These are phyloP conservation scores for Sphenostylis stenocarpa DNA, from an alignment of 306 rosid genomes.

Conservation along the genomic window DNA sequence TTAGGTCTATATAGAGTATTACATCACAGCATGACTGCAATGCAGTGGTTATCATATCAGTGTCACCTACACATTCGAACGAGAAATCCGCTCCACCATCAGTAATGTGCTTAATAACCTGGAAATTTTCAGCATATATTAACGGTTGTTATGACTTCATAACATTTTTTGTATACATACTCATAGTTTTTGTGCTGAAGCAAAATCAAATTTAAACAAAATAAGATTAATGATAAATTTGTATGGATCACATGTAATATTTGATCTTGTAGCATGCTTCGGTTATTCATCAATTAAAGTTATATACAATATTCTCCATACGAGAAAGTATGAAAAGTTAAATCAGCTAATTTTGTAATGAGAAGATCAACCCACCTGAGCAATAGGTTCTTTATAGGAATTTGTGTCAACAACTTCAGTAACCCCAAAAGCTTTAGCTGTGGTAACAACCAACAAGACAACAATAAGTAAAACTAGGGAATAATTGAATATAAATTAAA, in stretches of 20 bases:
- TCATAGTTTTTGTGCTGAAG: neutral
- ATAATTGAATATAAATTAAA: neutral
- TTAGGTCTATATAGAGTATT: slow-evolving; percentile 34
- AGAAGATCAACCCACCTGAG: slow-evolving; percentile 55
- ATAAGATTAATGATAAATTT: neutral
- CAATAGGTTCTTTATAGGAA: slow-evolving; percentile 63
- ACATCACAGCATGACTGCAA: slow-evolving; percentile 93
- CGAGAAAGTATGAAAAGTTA: neutral
- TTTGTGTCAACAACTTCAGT: slow-evolving; percentile 73
- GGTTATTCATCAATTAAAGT: slow-evolving; percentile 3
- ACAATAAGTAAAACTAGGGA: slow-evolving; percentile 26
- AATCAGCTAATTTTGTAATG: neutral
- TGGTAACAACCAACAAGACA: slow-evolving; percentile 31
- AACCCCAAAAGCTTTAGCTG: slow-evolving; percentile 90
- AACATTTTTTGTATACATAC: neutral
- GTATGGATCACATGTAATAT: neutral
- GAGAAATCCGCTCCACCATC: slow-evolving; percentile 97
- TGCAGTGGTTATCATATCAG: slow-evolving; percentile 89
- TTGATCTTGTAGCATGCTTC: slow-evolving; percentile 6
- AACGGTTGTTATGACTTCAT: neutral
- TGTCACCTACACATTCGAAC: slow-evolving; percentile 88
- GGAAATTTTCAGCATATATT: slow-evolving; percentile 35
- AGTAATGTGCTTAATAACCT: slow-evolving; percentile 78
- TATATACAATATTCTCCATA: neutral
- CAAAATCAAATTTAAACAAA: slow-evolving; percentile 8